A percentile compares a stretch with the other conserved stretches of the same genome.
phyloP scores from a whole-genome alignment of 495 filamentous ascomycete genomes.

The Tetracladium marchalianum region DNA sequence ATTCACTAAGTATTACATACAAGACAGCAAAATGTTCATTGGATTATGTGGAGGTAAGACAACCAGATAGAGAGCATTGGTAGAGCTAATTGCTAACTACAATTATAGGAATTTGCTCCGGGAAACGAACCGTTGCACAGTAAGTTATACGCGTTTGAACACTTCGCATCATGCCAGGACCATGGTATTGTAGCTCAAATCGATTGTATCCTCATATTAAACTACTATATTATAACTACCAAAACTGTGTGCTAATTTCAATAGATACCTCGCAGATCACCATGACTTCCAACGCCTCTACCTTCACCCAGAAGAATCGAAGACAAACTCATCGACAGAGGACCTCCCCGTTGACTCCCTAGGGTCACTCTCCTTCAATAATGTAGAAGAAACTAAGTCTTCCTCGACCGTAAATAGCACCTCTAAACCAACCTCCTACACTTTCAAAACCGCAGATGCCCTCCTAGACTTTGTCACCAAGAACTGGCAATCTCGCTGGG shows the following conservation, averaged over 20 bases:
- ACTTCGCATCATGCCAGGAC: too few species aligned
- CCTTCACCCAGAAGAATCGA: conserved; percentile 19
- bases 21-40: conserved; percentile 60
- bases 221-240: too few species aligned
- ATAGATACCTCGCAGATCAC: conserved; percentile 56
- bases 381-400: conserved; percentile 22
- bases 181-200: too few species aligned
- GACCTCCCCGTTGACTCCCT: not conserved
- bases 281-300: conserved; percentile 61
- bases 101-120: conserved; percentile 64
- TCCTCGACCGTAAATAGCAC: conserved; percentile 22
- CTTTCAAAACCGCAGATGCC: conserved; percentile 48
- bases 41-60: conserved; percentile 67
- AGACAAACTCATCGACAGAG: not conserved
- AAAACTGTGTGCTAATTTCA: too few species aligned
- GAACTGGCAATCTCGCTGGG: conserved; percentile 70
- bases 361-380: not conserved
- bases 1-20: too few species aligned
- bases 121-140: conserved; percentile 75
- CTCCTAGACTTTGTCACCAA: conserved; percentile 80
- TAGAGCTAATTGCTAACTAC: not conserved
- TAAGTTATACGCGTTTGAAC: not conserved
- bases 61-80: not conserved
- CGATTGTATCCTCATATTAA: too few species aligned
- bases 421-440: conserved; percentile 19